Percentiles rank a stretch among this genome's conserved stretches.
These are phyloP conservation scores for Dictyostelium capitatum DNA, from an alignment of 78 protist genomes.

Conservation along the genomic window DNA sequence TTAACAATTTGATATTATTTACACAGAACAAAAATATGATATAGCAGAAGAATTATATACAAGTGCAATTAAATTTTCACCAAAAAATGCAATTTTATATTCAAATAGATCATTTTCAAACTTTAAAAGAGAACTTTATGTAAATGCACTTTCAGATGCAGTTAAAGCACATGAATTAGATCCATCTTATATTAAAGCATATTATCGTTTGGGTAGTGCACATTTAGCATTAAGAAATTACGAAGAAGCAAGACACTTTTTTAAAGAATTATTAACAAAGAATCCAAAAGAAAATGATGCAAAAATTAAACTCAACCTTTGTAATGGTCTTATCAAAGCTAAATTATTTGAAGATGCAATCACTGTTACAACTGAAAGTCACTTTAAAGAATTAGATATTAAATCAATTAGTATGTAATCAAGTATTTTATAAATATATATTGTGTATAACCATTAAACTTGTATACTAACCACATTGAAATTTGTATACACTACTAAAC, in stretches of 20 bases:
- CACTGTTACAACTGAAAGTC: conserved; percentile 42
- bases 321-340: conserved; percentile 83
- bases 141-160: conserved; percentile 90
- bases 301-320: conserved; percentile 78
- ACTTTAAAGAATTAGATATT: conserved; percentile 36
- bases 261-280: conserved; percentile 71
- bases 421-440: not conserved
- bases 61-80: conserved; percentile 87
- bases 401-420: conserved; percentile 61
- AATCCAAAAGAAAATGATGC: conserved; percentile 87
- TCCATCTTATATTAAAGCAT: conserved; percentile 89
- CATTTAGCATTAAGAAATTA: conserved; percentile 89
- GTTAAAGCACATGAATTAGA: conserved; percentile 86
- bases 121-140: conserved; percentile 88
- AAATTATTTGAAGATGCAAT: conserved; percentile 92
- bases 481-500: not conserved
- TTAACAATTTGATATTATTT: not conserved
- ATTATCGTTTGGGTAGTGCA: conserved; percentile 94
- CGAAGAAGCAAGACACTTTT: conserved; percentile 89
- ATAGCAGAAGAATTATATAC: conserved; percentile 84
- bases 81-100: conserved; percentile 67
- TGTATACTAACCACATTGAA: not conserved
- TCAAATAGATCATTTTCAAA: conserved; percentile 92
- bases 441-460: not conserved
- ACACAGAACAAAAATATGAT: conserved; percentile 65